Evolutionary conservation across 805 yeast species (phyloP).

Genomic region (Henningerozyma blattae): DNA sequence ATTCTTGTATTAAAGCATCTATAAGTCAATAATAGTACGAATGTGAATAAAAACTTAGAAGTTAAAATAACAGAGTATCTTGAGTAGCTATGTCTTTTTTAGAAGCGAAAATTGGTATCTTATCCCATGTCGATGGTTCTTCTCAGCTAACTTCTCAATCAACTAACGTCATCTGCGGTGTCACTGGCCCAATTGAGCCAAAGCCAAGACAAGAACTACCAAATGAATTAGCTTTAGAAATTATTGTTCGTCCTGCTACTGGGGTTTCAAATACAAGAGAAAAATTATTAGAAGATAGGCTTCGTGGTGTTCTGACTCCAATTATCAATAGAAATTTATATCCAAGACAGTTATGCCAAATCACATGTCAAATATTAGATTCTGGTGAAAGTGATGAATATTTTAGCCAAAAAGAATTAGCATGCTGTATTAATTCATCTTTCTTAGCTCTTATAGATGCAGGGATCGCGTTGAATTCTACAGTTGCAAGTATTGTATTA

Average conservation of each 20-base stretch:
- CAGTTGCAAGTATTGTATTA: conserved; percentile 48
- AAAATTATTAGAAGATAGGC: conserved; percentile 57
- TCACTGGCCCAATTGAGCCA: conserved; percentile 86
- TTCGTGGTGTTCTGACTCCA: conserved; percentile 49
- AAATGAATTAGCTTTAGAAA: conserved; percentile 61
- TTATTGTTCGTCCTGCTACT: conserved; percentile 62
- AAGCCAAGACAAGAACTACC: conserved; percentile 77
- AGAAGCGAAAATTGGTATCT: conserved; percentile 18
- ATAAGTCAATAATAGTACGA: too few relatives aligned
- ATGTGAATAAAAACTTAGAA: too few relatives aligned
- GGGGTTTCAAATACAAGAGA: conserved; percentile 74
- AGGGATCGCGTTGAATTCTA: conserved; percentile 53
- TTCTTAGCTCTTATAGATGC: conserved; percentile 72
- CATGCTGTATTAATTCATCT: conserved; percentile 61
- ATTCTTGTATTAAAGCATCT: too few relatives aligned
- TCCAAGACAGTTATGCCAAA: conserved; percentile 70
- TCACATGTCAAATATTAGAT: conserved; percentile 53
- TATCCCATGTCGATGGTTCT: conserved; percentile 72
- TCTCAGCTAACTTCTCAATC: conserved; percentile 40
- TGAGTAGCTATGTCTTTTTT: too few relatives aligned
- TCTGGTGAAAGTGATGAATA: conserved; percentile 23
- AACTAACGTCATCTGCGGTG: conserved; percentile 58
- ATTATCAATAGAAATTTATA: conserved; percentile 49
- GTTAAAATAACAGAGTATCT: too few relatives aligned
- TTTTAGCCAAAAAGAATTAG: conserved; percentile 39